A percentile compares a stretch with the other conserved stretches of the same genome.
Evolutionary conservation across 2,329 filamentous ascomycete species (phyloP).

Genomic region (Claviceps fusiformis): DNA sequence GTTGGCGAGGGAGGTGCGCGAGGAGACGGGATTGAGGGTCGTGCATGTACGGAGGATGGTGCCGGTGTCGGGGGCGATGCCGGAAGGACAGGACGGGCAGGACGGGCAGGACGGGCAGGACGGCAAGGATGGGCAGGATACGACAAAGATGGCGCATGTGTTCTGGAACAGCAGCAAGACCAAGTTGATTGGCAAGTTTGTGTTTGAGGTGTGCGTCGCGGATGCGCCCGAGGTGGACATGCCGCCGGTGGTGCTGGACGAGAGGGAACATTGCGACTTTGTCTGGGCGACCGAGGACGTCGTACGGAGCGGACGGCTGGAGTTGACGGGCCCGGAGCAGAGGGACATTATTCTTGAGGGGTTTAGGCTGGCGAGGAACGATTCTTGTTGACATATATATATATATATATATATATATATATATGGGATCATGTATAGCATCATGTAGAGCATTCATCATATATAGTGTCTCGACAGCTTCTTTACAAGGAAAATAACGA

Average conservation of each 20-base stretch:
- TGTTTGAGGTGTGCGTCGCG: slow-evolving; percentile 10
- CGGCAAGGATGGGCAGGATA: too few relatives aligned
- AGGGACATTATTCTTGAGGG: slow-evolving; percentile 11
- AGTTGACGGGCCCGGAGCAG: slow-evolving; percentile 10
- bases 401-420: too few relatives aligned
- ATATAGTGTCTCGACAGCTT: too few relatives aligned
- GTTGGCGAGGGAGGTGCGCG: slow-evolving; percentile 27
- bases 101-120: too few relatives aligned
- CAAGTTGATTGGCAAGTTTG: slow-evolving; percentile 3
- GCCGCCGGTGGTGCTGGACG: slow-evolving; percentile 13
- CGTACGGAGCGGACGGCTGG: slow-evolving; percentile 8
- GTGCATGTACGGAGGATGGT: slow-evolving; percentile 10
- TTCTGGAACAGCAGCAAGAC: slow-evolving; percentile 1
- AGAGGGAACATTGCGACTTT: slow-evolving; percentile 18
- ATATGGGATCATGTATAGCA: too few relatives aligned
- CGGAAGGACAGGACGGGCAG: neutral
- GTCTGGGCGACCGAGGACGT: slow-evolving; percentile 19
- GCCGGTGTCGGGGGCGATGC: neutral
- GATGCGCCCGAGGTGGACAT: neutral
- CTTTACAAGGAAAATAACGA: too few relatives aligned
- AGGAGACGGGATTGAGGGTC: slow-evolving; percentile 25
- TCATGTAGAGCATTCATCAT: too few relatives aligned
- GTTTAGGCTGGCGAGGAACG: slow-evolving; percentile 6
- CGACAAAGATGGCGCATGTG: neutral
- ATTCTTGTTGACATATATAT: too few relatives aligned